Evolutionary conservation across 768 basidiomycete genomes (phyloP).

Genomic region (Auricularia heimuer): DNA sequence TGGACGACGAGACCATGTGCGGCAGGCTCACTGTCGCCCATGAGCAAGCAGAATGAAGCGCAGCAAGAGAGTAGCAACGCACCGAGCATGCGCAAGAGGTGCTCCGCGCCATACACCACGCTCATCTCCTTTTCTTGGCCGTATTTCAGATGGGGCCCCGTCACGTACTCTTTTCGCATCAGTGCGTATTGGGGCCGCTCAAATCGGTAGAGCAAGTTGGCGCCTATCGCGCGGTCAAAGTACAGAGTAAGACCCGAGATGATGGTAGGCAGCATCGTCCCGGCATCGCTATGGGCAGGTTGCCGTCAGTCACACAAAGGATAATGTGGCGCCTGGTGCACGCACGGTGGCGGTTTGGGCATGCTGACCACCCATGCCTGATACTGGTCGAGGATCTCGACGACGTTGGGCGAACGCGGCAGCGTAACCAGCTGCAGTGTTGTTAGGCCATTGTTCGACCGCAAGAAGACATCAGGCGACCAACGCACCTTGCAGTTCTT

Average conservation of each 20-base stretch:
- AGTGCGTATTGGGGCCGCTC: conserved; percentile 90
- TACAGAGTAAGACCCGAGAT: conserved; percentile 79
- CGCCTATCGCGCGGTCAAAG: conserved; percentile 86
- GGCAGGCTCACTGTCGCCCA: conserved; percentile 72
- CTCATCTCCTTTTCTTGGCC: conserved; percentile 79
- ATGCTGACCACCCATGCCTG: conserved; percentile 47
- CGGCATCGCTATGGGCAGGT: conserved; percentile 44
- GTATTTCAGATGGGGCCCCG: conserved; percentile 58
- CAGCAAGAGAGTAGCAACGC: conserved; percentile 17
- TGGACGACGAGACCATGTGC: conserved; percentile 78
- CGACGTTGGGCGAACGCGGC: conserved; percentile 70
- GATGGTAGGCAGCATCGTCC: conserved; percentile 65
- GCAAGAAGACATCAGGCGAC: neutral
- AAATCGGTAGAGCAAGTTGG: conserved; percentile 87
- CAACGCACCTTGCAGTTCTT: conserved; percentile 76
- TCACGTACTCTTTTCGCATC: conserved; percentile 61
- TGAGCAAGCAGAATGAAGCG: neutral
- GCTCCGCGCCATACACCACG: conserved; percentile 87
- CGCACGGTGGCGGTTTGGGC: conserved; percentile 7
- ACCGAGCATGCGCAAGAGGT: conserved; percentile 88
- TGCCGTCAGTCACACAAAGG: neutral
- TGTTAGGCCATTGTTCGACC: neutral
- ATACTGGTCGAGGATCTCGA: conserved; percentile 70
- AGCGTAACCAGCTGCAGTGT: conserved; percentile 66
- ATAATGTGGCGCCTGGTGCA: neutral